A percentile compares a stretch with the other conserved stretches of the same genome.
phyloP scores from a whole-genome alignment of 768 basidiomycete species.

The Russula ochroleuca region DNA sequence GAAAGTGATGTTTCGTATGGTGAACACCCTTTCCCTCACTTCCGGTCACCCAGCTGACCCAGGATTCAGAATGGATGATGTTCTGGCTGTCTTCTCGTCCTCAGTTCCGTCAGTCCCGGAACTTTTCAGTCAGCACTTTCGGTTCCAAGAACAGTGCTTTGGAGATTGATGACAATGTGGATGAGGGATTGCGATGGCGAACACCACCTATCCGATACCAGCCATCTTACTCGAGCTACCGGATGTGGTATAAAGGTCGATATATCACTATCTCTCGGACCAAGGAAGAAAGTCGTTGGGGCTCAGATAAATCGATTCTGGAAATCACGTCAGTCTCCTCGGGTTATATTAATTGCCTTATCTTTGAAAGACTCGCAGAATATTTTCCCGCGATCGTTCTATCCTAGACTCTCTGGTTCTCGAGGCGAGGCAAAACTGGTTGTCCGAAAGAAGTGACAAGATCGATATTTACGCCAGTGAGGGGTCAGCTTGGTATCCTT shows the following conservation, averaged over 20 bases:
- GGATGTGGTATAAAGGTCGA: constrained; percentile 46
- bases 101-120: constrained; percentile 53
- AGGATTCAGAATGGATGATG: constrained; percentile 59
- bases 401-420: constrained; percentile 24
- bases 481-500: constrained; percentile 30
- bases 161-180: constrained; percentile 26
- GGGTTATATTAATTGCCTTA: neutral
- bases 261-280: constrained; percentile 35
- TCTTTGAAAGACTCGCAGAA: constrained; percentile 13
- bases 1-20: constrained; percentile 52
- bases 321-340: constrained; percentile 39
- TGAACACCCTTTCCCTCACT: constrained; percentile 36
- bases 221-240: constrained; percentile 41
- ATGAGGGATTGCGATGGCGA: constrained; percentile 17
- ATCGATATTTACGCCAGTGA: constrained; percentile 47
- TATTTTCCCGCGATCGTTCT: constrained; percentile 22
- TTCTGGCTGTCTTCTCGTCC: constrained; percentile 61
- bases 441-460: constrained; percentile 16
- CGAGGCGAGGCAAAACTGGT: constrained; percentile 23
- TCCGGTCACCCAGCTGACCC: constrained; percentile 9
- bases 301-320: constrained; percentile 37
- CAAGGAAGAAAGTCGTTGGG: constrained; percentile 6
- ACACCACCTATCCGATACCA: constrained; percentile 39
- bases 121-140: constrained; percentile 49
- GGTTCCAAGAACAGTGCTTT: constrained; percentile 35